Base-by-base conservation (phyloP, 331 rosid species). In the Pyrus hybrid region DNA sequence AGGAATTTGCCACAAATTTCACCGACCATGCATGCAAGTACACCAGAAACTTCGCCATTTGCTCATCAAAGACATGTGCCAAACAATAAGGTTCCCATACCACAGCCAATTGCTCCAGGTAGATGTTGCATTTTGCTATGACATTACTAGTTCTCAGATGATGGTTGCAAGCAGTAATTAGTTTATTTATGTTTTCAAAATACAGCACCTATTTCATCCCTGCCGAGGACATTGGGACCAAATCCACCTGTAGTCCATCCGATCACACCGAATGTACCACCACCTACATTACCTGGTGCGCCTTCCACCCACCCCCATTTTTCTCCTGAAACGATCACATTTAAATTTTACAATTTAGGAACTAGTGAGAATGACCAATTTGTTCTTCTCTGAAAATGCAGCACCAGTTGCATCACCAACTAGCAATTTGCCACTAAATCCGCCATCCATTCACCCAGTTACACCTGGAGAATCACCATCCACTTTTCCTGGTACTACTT, bases 31-130 rank as follows among this genome's bases (percentile, higher is more conserved):
- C 80, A 76, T 25, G 85, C 90, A 37, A 75, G 32, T 21, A 71
- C 66, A 53, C 93, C 81, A 66, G 83, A 76, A 72, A 83, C 64
- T 73, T 80, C 58, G 43, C 90, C 89, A 61, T 74, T 73, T 78
- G 21, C 74, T 73, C 85, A 57, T 65, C 77, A 76, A 53, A 75
- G 79, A 69, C 82, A 85, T 74, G 54, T 76, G 29, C 54, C 85
- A 26, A 63, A 30, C 64, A 70, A 68, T 54, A 47, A 70, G 54
- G 86, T 80, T 86, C 90, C 87, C 78, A 71, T 67, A 30, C 67
- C 79, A 23, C 86, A 72, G 75, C 86, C 91, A 69, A 63, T 83
- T 80, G 28, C 89, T 79, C 88, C 90, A 76, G 90, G 95, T 85
- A 78, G 63, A 74, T 71, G 32, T 35, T 53, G 18, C 26, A 41